phyloP scores from a whole-genome alignment of 2,329 filamentous ascomycete genomes.

The Didymella arachidicola region DNA sequence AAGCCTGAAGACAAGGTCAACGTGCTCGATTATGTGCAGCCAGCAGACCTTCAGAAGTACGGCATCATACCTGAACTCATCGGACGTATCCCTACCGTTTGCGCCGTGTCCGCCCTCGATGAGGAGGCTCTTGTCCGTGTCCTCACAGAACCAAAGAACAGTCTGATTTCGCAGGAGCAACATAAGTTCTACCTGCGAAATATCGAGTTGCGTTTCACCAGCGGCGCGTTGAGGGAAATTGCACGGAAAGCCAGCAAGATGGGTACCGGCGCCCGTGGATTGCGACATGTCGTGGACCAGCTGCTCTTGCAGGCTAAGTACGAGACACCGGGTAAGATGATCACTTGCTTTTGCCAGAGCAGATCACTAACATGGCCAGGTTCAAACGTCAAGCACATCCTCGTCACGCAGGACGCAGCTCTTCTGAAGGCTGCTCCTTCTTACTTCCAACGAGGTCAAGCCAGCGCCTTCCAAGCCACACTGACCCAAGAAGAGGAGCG shows the following conservation, averaged over 20 bases:
- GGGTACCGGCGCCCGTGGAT: slow-evolving; percentile 71
- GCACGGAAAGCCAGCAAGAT: slow-evolving; percentile 73
- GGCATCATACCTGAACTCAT: slow-evolving; percentile 96
- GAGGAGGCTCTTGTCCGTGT: slow-evolving; percentile 78
- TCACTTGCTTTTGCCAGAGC: not conserved
- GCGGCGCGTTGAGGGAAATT: slow-evolving; percentile 79
- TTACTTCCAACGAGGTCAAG: slow-evolving; percentile 55
- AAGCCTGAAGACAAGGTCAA: slow-evolving; percentile 55
- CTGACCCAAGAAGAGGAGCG: slow-evolving; percentile 56
- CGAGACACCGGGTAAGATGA: slow-evolving; percentile 53
- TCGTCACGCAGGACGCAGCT: slow-evolving; percentile 57
- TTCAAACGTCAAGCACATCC: slow-evolving; percentile 54
- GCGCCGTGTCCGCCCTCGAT: slow-evolving; percentile 79
- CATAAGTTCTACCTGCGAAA: slow-evolving; percentile 83
- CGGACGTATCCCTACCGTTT: slow-evolving; percentile 90
- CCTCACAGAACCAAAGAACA: slow-evolving; percentile 90
- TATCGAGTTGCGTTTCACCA: slow-evolving; percentile 82
- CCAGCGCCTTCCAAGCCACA: slow-evolving; percentile 50
- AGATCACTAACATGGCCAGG: slow-evolving; percentile 37
- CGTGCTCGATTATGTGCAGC: slow-evolving; percentile 74
- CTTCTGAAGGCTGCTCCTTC: slow-evolving; percentile 52
- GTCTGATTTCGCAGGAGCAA: slow-evolving; percentile 85
- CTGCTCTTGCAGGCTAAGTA: slow-evolving; percentile 58
- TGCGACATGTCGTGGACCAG: slow-evolving; percentile 59
- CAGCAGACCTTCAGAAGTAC: slow-evolving; percentile 80